Conservation (phyloP, 305 asterid genomes). For the Ilex paraguariensis region DNA sequence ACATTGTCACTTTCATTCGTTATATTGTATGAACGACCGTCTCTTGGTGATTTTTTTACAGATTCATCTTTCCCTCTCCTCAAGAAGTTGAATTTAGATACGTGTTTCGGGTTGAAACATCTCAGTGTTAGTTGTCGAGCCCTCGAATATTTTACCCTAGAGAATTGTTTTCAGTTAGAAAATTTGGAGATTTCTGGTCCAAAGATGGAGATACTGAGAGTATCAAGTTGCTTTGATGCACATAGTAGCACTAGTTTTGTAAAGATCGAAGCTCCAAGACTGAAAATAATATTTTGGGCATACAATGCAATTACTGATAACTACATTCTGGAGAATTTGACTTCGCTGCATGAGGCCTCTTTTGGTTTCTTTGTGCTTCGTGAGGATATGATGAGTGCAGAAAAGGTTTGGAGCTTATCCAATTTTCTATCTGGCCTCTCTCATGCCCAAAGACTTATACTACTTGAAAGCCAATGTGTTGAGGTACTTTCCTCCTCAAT, state of each 20-base stretch:
- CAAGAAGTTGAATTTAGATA: conserved; percentile 47
- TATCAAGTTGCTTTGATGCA: conserved; percentile 53
- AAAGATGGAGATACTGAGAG: conserved; percentile 40
- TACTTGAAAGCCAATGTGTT: conserved; percentile 49
- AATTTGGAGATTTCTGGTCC: conserved; percentile 38
- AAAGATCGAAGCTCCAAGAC: conserved; percentile 46
- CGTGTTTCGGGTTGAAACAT: conserved; percentile 45
- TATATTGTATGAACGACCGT: conserved; percentile 47
- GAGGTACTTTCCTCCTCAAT: conserved; percentile 37
- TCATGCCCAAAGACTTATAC: conserved; percentile 35
- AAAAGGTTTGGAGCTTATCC: conserved; percentile 43
- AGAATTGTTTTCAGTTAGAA: conserved; percentile 48
- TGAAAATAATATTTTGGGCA: conserved; percentile 47
- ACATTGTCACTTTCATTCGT: conserved; percentile 46
- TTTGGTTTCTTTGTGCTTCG: conserved; percentile 42
- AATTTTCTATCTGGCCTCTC: conserved; percentile 61
- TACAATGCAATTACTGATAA: conserved; percentile 50
- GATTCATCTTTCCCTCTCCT: conserved; percentile 63
- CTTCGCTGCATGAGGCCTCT: conserved; percentile 37
- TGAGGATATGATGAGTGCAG: conserved; percentile 26
- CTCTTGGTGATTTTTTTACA: conserved; percentile 43
- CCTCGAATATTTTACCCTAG: conserved; percentile 40
- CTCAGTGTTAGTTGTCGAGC: conserved; percentile 46
- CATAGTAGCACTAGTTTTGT: conserved; percentile 31
- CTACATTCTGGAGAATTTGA: conserved; percentile 33